phyloP scores from a whole-genome alignment of 1,139 yeast genomes.

The Kodamaea anthophila region DNA sequence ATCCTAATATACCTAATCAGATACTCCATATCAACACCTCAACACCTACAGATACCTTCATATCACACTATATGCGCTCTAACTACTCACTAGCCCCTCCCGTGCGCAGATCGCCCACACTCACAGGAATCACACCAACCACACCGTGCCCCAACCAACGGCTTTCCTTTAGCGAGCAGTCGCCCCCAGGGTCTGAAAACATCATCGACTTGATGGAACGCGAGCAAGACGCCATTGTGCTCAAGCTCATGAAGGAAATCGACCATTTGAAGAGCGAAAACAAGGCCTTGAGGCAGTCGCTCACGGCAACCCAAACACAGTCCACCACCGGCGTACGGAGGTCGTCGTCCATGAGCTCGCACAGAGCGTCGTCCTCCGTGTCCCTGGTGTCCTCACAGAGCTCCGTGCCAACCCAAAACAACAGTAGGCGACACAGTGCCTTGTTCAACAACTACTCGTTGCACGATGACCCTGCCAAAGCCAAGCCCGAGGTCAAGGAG shows the following conservation, averaged over 20 bases:
- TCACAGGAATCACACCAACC: slow-evolving; percentile 8
- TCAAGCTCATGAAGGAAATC: slow-evolving; percentile 53
- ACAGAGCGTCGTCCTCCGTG: slow-evolving; percentile 10
- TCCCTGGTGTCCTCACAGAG: slow-evolving; percentile 8
- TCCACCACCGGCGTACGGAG: slow-evolving; percentile 4
- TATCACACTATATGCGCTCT: no score
- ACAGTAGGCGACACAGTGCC: slow-evolving; percentile 12
- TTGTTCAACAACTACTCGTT: slow-evolving; percentile 11
- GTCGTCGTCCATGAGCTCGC: slow-evolving; percentile 13
- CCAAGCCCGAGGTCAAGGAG: slow-evolving; percentile 7
- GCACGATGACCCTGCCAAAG: slow-evolving; percentile 8
- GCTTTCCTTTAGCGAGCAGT: slow-evolving; percentile 9
- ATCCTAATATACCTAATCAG: no score
- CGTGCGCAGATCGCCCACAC: slow-evolving; percentile 12
- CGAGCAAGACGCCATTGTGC: slow-evolving; percentile 63
- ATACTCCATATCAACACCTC: no score
- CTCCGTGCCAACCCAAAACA: slow-evolving; percentile 5
- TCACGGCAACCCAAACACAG: slow-evolving; percentile 3
- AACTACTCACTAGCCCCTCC: slow-evolving; percentile 8
- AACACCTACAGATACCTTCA: no score
- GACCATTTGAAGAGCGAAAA: slow-evolving; percentile 48
- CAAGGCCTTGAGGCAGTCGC: slow-evolving; percentile 17
- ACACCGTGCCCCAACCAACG: slow-evolving; percentile 10
- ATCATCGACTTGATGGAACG: slow-evolving; percentile 60
- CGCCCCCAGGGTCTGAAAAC: slow-evolving; percentile 26